These are phyloP conservation scores for Conticribra weissflogii DNA, from an alignment of 108 stramenopile species.

Conservation along the genomic window DNA sequence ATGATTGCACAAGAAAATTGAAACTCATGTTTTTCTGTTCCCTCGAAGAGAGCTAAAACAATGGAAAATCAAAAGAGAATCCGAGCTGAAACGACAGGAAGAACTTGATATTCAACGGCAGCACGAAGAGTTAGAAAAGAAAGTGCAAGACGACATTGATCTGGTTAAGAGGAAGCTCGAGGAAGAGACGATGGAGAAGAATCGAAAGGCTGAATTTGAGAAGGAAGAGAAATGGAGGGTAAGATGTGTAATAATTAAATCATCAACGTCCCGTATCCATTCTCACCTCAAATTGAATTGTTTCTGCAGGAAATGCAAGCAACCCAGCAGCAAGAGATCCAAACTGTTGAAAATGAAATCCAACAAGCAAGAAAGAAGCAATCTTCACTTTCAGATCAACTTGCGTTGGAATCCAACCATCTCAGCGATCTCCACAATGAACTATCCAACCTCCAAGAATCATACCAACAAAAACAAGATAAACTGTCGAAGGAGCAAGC, in stretches of 20 bases:
- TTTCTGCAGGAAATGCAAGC: too few relatives aligned
- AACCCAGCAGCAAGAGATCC: background rate
- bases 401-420: background rate
- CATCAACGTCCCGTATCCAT: too few relatives aligned
- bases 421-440: constrained; percentile 4
- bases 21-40: too few relatives aligned
- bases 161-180: constrained; percentile 20
- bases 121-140: constrained; percentile 14
- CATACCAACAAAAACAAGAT: constrained; percentile 1
- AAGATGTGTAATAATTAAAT: too few relatives aligned
- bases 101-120: constrained; percentile 15
- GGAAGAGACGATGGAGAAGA: constrained; percentile 26
- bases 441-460: background rate
- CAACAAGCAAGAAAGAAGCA: background rate
- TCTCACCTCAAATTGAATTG: too few relatives aligned
- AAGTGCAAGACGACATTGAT: constrained; percentile 32
- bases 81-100: constrained; percentile 9
- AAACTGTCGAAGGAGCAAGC: background rate
- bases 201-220: background rate
- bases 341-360: constrained; percentile 10
- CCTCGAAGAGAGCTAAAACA: constrained; percentile 24
- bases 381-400: background rate
- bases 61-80: constrained; percentile 27
- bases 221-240: constrained; percentile 12
- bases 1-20: too few relatives aligned